Evolutionary conservation across 257 asterid genomes (phyloP).

Genomic region (Rubia yunnanensis): DNA sequence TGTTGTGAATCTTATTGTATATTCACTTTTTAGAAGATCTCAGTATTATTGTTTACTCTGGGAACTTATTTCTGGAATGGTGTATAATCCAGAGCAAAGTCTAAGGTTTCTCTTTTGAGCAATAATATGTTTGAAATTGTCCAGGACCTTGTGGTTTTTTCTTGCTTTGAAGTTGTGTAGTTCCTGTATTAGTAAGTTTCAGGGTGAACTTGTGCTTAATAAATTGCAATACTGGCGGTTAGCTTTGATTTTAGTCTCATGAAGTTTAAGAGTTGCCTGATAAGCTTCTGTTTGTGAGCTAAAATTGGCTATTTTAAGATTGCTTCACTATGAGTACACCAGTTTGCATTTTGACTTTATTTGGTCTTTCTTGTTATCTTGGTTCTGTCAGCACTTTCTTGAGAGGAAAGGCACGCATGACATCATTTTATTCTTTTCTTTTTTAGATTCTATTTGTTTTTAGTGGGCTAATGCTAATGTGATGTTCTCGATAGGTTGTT

Average conservation of each 20-base stretch:
- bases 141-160: background rate
- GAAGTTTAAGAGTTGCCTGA: background rate
- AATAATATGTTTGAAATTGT: background rate
- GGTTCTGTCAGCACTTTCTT: too few species aligned
- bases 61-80: background rate
- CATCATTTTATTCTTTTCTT: background rate
- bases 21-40: too few species aligned
- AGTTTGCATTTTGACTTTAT: background rate
- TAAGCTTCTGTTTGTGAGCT: too few species aligned
- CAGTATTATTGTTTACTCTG: background rate
- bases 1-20: too few species aligned
- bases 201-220: background rate
- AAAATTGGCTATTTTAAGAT: background rate
- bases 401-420: too few species aligned
- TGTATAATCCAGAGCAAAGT: too few species aligned
- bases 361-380: background rate
- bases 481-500: conserved; percentile 40
- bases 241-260: background rate
- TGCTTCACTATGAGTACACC: background rate
- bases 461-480: background rate
- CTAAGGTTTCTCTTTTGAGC: background rate
- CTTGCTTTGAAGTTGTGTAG: background rate
- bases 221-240: background rate
- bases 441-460: background rate
- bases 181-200: background rate